Evolutionary conservation across 2,329 filamentous ascomycete species (phyloP).

Genomic region (Trichophyton benhamiae): DNA sequence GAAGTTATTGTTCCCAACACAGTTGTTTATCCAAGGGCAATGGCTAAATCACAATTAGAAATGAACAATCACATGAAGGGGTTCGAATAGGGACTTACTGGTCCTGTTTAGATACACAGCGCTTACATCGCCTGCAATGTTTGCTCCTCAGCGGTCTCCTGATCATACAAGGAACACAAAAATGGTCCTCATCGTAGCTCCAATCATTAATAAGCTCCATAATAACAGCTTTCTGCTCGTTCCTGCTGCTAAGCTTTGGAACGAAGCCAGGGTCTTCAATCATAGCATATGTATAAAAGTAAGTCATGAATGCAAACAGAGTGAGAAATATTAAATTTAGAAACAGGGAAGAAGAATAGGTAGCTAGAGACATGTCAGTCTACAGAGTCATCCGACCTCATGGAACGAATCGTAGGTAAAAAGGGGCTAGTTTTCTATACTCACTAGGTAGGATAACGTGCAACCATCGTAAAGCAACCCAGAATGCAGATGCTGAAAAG

Average conservation of each 20-base stretch:
- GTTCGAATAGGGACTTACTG: constrained; percentile 51
- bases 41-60: constrained; percentile 47
- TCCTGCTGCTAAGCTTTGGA: constrained; percentile 77
- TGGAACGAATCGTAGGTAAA: not conserved
- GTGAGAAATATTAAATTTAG: constrained; percentile 63
- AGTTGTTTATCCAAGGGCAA: constrained; percentile 97
- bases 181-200: constrained; percentile 90
- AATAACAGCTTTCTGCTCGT: constrained; percentile 79
- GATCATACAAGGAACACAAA: constrained; percentile 91
- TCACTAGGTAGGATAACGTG: constrained; percentile 60
- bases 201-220: constrained; percentile 71
- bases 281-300: constrained; percentile 85
- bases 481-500: constrained; percentile 76
- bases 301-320: constrained; percentile 55
- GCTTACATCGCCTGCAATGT: constrained; percentile 81
- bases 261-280: constrained; percentile 81
- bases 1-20: constrained; percentile 88
- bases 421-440: constrained; percentile 15
- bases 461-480: constrained; percentile 65
- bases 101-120: constrained; percentile 91
- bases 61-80: constrained; percentile 1
- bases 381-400: not conserved
- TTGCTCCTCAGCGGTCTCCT: constrained; percentile 86
- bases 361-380: constrained; percentile 40
- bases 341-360: constrained; percentile 54